Base-by-base conservation (phyloP, 306 rosid genomes). In the Dalbergia cultrata region DNA sequence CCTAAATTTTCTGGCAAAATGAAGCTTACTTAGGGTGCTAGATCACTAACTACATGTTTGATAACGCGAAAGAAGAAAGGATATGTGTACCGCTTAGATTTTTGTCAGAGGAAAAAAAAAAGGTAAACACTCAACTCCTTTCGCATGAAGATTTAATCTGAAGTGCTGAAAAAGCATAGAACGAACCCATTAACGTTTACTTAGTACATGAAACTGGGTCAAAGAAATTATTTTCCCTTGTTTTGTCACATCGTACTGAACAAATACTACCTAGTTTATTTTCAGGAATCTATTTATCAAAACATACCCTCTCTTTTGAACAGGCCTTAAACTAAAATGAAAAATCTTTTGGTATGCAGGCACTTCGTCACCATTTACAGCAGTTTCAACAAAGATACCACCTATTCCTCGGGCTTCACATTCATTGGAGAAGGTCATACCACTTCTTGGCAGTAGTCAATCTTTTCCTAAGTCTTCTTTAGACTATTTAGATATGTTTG, bases 221-320 rank as follows among this genome's bases (percentile, higher is more conserved):
- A 11, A 47, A 43, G 47, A 43, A 43, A 47, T 47, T 3, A 47
- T 13, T 43, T 43, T 3, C 53, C 53, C 53, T 13, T 13, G 13
- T 2, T 43, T 1, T 43, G 49, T 37, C 41, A 37, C 41, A 9
- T 43, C 9, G 33, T 57, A 57, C 22, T 17, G 11, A 1, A 59
- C 22, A 59, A 59, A 22, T 12, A 10, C 35, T 18, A 57, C 11
- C 11, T 52, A 13, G 16, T 52, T 14, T 26, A 16, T 52, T 57
- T 11, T 22, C 66, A 26, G 14, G 39, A 10, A 60, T 22, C 6
- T 31, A 9, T 26, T 60, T 22, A 5, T 26, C 47, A 41, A 44
- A 19, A n/a, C 45, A 19, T 12, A 21, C 8, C 72, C 62, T 33
- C 80, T 50, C 13, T 17, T 76, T 13, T 64, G 62, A 75, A 75